Conservation (phyloP, 2,329 filamentous ascomycete species). For the Apiospora malaysiana region DNA sequence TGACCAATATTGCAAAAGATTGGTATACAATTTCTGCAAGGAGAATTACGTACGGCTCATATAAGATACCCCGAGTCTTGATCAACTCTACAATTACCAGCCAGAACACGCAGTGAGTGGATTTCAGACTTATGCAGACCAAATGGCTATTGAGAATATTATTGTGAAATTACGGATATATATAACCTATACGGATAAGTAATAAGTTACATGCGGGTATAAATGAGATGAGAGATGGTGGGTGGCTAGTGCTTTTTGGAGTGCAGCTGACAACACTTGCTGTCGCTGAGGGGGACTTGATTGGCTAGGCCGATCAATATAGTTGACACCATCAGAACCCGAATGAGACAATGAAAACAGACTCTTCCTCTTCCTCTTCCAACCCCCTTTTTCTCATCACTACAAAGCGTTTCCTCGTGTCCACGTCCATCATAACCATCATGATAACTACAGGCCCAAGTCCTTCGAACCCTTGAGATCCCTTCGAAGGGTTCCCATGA, state of each 20-base stretch:
- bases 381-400: not conserved
- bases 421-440: not conserved
- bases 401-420: not conserved
- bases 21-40: too few species aligned
- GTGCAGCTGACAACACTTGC: not conserved
- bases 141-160: too few species aligned
- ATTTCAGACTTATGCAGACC: too few species aligned
- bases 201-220: too few species aligned
- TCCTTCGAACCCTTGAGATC: not conserved
- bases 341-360: not conserved
- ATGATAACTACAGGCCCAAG: not conserved
- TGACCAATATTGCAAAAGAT: too few species aligned
- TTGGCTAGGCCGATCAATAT: not conserved
- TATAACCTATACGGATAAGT: too few species aligned
- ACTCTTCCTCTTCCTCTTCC: not conserved
- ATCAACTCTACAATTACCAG: too few species aligned
- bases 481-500: not conserved
- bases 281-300: not conserved
- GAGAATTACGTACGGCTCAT: too few species aligned
- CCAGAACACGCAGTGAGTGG: too few species aligned
- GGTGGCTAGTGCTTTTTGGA: not conserved
- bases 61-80: too few species aligned
- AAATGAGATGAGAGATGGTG: too few species aligned
- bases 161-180: too few species aligned
- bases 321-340: not conserved